A percentile compares a stretch with the other conserved stretches of the same genome.
Conservation (phyloP, 495 filamentous ascomycete species). For the Aspergillus saccharolyticus region DNA sequence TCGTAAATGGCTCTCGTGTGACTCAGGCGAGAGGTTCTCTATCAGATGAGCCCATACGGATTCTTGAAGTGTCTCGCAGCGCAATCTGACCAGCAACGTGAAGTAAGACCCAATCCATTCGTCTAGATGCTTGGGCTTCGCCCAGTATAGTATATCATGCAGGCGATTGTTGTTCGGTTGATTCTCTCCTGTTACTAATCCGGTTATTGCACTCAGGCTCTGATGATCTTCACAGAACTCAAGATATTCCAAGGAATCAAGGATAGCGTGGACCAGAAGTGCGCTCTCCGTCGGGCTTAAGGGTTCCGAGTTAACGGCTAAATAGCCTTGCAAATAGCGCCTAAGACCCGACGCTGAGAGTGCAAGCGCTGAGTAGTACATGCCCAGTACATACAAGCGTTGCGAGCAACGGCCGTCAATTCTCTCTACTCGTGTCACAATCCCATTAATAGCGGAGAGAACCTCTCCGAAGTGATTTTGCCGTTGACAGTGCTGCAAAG, state of each 20-base stretch:
- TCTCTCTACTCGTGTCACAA: conserved; percentile 22
- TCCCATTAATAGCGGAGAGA: conserved; percentile 24
- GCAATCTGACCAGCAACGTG: conserved; percentile 21
- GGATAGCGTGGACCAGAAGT: conserved; percentile 19
- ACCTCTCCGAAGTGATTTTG: conserved; percentile 25
- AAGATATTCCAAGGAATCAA: conserved; percentile 5
- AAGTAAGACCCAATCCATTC: conserved; percentile 14
- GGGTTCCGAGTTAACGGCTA: not conserved
- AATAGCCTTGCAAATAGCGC: conserved; percentile 20
- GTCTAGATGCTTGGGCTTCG: not conserved
- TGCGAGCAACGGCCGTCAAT: conserved; percentile 9
- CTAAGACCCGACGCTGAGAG: conserved; percentile 25
- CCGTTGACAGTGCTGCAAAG: conserved; percentile 16
- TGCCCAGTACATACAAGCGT: conserved; percentile 15
- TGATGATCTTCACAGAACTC: conserved; percentile 21
- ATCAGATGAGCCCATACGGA: conserved; percentile 22
- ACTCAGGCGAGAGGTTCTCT: not conserved
- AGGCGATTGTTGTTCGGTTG: conserved; percentile 8
- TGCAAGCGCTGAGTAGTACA: conserved; percentile 29
- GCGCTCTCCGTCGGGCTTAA: conserved; percentile 7
- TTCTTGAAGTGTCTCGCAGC: conserved; percentile 12
- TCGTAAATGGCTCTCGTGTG: conserved; percentile 1
- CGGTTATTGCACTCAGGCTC: conserved; percentile 21
- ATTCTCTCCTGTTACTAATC: conserved; percentile 25
- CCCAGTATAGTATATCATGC: conserved; percentile 23